Base-by-base conservation (phyloP, 2,329 filamentous ascomycete species). In the Cylindrodendrum hubeiense region DNA sequence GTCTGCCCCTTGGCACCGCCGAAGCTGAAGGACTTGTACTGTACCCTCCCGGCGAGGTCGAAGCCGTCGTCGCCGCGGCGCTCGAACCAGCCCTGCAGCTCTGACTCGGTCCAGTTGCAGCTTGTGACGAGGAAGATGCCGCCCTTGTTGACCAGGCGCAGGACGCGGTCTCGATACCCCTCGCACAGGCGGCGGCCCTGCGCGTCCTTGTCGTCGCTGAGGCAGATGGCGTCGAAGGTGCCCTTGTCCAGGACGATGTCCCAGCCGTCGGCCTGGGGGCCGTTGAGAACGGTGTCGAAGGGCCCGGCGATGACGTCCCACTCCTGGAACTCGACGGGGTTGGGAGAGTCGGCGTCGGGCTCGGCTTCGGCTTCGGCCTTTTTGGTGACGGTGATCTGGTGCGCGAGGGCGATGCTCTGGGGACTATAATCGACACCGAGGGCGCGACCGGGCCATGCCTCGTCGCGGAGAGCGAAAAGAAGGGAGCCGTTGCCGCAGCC, bases 191-290 rank as follows among this genome's bases (percentile, higher is more conserved):
- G 86, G 39, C 87, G 82, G 0, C 87, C 90, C 15, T 79, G 77
- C 56, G 81, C 80, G 69, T 85, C 83, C 30, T 76, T 78, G 69
- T 90, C 89, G 61, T 85, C 84, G 57, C 86, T 88, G n/a, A 98
- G 83, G 53, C 90, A 94, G 34, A 99, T 92, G 12, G 96, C 96
- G 83, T 99, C 96, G 78, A 98, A 99, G 1, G 96, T 99, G 47
- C 96, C 96, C 82, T 99, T 99, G 81, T 99, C 96, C n/a, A 98
- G 87, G 0, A 98, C 91, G 0, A 98, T 89, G 79, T 98, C 94
- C 82, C 95, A 98, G 1, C 92, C 92, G 0, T 79, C 77, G 0
- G 72, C 72, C 33, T 79, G 71, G 3, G 63, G 22, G 10, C 73
- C 72, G 19, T 62, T 65, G 24, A 78, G 72, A 2, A 86, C 81